These are phyloP conservation scores for Myriangium duriaei DNA, from an alignment of 2,329 filamentous ascomycete species.

Conservation along the genomic window DNA sequence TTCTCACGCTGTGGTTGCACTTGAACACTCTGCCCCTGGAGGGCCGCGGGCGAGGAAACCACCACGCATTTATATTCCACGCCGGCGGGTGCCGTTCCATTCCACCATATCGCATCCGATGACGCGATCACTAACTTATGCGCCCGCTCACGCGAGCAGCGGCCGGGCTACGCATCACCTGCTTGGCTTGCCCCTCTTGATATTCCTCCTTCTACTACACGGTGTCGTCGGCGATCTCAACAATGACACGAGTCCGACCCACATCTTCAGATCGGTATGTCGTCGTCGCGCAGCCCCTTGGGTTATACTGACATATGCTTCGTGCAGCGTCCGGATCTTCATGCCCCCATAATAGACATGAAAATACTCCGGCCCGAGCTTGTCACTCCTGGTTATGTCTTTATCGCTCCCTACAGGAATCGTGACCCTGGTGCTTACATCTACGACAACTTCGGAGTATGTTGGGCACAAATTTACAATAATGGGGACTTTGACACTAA, in stretches of 20 bases:
- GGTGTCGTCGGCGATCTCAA: conserved; percentile 17
- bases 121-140: conserved; percentile 7
- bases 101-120: background rate
- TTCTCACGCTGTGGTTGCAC: too few relatives aligned
- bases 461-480: conserved; percentile 14
- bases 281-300: background rate
- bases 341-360: conserved; percentile 25
- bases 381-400: conserved; percentile 37
- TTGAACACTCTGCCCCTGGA: too few relatives aligned
- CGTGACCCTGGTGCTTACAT: conserved; percentile 39
- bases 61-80: too few relatives aligned
- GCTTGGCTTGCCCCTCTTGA: conserved; percentile 2
- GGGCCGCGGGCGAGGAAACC: too few relatives aligned
- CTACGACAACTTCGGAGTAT: conserved; percentile 35
- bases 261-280: conserved; percentile 24
- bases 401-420: conserved; percentile 38
- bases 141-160: conserved; percentile 4
- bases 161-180: background rate
- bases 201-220: conserved; percentile 9
- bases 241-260: conserved; percentile 24
- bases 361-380: conserved; percentile 22
- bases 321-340: conserved; percentile 27
- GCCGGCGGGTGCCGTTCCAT: too few relatives aligned
- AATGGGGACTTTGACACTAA: conserved; percentile 14
- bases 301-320: conserved; percentile 10